phyloP scores from a whole-genome alignment of 768 basidiomycete species.

The Mycena alexandri region DNA sequence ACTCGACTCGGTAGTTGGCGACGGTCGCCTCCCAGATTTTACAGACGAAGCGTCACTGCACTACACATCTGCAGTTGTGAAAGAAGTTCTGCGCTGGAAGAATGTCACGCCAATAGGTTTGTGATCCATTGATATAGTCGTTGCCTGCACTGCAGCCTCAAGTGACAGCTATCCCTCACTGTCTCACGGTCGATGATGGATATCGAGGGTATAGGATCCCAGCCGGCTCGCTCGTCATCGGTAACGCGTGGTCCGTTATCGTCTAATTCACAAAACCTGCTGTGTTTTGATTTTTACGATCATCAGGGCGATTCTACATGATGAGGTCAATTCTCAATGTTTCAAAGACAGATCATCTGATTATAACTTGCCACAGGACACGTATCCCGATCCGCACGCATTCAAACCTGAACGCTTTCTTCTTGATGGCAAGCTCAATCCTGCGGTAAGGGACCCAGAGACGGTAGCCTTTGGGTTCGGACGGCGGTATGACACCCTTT shows the following conservation, averaged over 20 bases:
- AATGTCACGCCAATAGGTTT: conserved; percentile 35
- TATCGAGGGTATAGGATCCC: conserved; percentile 47
- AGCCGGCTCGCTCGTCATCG: conserved; percentile 44
- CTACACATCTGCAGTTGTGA: conserved; percentile 9
- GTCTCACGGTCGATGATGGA: conserved; percentile 38
- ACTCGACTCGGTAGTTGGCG: conserved; percentile 50
- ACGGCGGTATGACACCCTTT: conserved; percentile 5
- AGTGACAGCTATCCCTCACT: conserved; percentile 19
- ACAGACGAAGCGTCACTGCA: conserved; percentile 42
- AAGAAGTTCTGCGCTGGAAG: conserved; percentile 50
- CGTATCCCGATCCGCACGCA: conserved; percentile 45
- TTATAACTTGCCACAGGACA: conserved; percentile 5
- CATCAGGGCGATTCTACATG: conserved; percentile 28
- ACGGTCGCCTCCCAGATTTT: conserved; percentile 49
- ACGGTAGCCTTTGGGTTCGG: conserved; percentile 30
- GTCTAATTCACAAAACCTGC: not conserved
- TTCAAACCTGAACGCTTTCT: conserved; percentile 50
- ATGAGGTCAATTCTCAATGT: conserved; percentile 25
- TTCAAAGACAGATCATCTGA: conserved; percentile 36
- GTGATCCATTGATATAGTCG: not conserved
- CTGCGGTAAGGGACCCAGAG: conserved; percentile 3
- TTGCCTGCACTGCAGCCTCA: no score
- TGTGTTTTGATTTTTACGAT: not conserved
- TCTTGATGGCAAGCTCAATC: conserved; percentile 26
- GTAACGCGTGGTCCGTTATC: conserved; percentile 45